Evolutionary conservation across 768 basidiomycete species (phyloP).

Genomic region (Pleurotus pulmonarius): DNA sequence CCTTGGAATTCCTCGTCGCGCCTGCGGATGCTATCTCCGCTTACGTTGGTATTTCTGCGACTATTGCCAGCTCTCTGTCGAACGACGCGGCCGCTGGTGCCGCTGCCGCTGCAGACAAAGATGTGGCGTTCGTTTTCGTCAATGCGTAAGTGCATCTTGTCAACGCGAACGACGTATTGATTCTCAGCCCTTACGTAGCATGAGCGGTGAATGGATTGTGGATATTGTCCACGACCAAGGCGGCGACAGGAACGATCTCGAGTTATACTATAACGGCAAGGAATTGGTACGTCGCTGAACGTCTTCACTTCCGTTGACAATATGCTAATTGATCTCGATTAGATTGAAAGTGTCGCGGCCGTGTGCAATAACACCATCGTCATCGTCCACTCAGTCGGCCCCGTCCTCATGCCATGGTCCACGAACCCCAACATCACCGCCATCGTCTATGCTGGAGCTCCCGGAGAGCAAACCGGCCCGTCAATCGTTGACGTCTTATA

Average conservation of each 20-base stretch:
- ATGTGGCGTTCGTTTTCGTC: constrained; percentile 77
- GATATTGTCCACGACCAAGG: constrained; percentile 9
- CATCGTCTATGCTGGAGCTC: constrained; percentile 62
- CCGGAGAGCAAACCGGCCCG: constrained; percentile 69
- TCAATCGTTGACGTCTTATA: constrained; percentile 67
- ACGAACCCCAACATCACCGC: constrained; percentile 72
- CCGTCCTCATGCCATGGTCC: constrained; percentile 61
- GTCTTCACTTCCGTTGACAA: constrained; percentile 26
- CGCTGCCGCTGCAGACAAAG: constrained; percentile 38
- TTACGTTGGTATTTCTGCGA: constrained; percentile 64
- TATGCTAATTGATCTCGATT: background rate
- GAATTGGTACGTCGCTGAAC: too few species aligned
- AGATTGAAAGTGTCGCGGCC: background rate
- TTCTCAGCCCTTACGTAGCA: background rate
- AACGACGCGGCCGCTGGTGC: constrained; percentile 51
- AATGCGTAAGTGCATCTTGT: constrained; percentile 33
- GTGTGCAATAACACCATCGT: constrained; percentile 62
- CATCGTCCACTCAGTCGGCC: constrained; percentile 60
- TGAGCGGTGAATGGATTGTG: constrained; percentile 6
- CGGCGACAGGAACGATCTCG: too few species aligned
- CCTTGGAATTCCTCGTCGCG: constrained; percentile 31
- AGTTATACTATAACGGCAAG: too few species aligned
- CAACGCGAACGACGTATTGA: background rate
- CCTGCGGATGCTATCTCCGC: constrained; percentile 76
- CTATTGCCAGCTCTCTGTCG: constrained; percentile 63